phyloP scores from a whole-genome alignment of 306 rosid genomes.

The Fragaria ananassa region DNA sequence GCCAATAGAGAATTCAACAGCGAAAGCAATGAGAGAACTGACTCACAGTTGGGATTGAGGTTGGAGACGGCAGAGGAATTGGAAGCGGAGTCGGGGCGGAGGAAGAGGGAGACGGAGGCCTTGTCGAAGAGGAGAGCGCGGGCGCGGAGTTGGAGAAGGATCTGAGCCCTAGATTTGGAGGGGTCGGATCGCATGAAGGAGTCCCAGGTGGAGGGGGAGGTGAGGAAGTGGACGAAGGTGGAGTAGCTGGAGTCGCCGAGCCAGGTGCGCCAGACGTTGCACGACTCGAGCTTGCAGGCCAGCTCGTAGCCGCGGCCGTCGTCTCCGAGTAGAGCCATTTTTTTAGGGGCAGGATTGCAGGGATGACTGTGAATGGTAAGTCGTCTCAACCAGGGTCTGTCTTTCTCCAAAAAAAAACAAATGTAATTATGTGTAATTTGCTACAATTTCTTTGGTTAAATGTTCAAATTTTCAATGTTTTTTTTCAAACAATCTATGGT shows the following conservation, averaged over 20 bases:
- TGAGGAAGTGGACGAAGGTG: slow-evolving; percentile 54
- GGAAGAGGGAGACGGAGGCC: slow-evolving; percentile 62
- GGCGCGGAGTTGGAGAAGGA: slow-evolving; percentile 77
- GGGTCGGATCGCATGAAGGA: slow-evolving; percentile 62
- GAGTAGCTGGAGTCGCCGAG: slow-evolving; percentile 69
- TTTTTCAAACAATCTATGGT: too few relatives aligned
- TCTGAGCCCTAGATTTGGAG: slow-evolving; percentile 67
- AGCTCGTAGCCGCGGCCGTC: slow-evolving; percentile 88
- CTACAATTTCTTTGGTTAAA: too few relatives aligned
- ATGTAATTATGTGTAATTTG: too few relatives aligned
- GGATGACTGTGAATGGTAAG: too few relatives aligned
- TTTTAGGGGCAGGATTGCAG: too few relatives aligned
- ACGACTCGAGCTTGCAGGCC: slow-evolving; percentile 61
- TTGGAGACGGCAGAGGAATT: slow-evolving; percentile 40
- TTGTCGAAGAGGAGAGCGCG: slow-evolving; percentile 96
- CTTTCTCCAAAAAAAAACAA: too few relatives aligned
- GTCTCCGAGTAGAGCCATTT: slow-evolving; percentile 79
- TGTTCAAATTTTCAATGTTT: too few relatives aligned
- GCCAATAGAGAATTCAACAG: not conserved
- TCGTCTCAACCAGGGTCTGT: too few relatives aligned
- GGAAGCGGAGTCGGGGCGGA: slow-evolving; percentile 39
- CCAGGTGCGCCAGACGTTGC: slow-evolving; percentile 77
- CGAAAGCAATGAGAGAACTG: slow-evolving; percentile 11
- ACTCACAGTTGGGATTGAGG: slow-evolving; percentile 57
- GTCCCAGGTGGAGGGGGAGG: slow-evolving; percentile 76